phyloP scores from a whole-genome alignment of 495 filamentous ascomycete genomes.

The Podospora conica region DNA sequence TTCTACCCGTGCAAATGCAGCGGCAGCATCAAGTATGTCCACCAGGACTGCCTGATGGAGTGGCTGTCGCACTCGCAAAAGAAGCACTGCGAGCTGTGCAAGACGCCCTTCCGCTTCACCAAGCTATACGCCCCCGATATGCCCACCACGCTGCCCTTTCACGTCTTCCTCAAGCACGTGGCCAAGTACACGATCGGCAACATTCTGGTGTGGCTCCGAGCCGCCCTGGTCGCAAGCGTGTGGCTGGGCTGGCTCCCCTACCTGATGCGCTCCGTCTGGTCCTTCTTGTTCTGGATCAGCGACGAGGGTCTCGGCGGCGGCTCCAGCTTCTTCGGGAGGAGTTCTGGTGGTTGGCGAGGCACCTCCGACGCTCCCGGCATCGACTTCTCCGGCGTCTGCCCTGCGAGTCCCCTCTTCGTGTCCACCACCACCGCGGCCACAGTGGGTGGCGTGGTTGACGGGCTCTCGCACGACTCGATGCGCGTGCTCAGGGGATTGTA shows the following conservation, averaged over 20 bases:
- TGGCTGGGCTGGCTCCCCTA: slow-evolving; percentile 89
- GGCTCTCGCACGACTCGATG: slow-evolving; percentile 22
- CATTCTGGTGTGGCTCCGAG: slow-evolving; percentile 68
- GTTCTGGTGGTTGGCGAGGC: neutral
- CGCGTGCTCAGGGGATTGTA: slow-evolving; percentile 25
- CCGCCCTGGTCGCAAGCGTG: slow-evolving; percentile 70
- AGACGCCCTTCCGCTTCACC: slow-evolving; percentile 94
- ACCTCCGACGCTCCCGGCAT: neutral
- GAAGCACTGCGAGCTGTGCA: slow-evolving; percentile 99
- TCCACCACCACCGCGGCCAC: slow-evolving; percentile 31
- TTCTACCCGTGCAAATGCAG: slow-evolving; percentile 99
- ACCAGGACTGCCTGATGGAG: slow-evolving; percentile 96
- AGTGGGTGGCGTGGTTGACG: slow-evolving; percentile 25
- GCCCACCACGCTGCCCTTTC: slow-evolving; percentile 72
- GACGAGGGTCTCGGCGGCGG: slow-evolving; percentile 75
- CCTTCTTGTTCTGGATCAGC: slow-evolving; percentile 87
- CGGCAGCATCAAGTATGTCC: slow-evolving; percentile 96
- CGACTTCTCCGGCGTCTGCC: slow-evolving; percentile 27
- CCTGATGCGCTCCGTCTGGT: slow-evolving; percentile 85
- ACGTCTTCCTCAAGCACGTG: slow-evolving; percentile 72
- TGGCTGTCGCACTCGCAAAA: slow-evolving; percentile 98
- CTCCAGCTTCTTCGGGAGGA: slow-evolving; percentile 18
- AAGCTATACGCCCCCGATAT: slow-evolving; percentile 93
- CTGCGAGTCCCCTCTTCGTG: slow-evolving; percentile 41
- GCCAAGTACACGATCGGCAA: slow-evolving; percentile 63